Evolutionary conservation across 352 stramenopile genomes (phyloP).

Genomic region (Globisporangium emineosum): DNA sequence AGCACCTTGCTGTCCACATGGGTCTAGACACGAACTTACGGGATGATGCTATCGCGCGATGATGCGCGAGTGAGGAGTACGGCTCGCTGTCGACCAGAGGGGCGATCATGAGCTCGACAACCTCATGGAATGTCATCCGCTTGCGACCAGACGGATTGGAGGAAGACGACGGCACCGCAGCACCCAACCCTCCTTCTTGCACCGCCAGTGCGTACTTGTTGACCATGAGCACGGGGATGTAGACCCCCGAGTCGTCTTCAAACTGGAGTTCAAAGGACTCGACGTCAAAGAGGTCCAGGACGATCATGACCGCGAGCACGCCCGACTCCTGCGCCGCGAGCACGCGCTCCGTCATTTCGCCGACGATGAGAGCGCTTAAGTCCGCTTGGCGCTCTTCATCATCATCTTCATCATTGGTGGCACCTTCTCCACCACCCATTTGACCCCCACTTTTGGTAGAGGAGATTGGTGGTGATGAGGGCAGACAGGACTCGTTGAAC

Average conservation of each 20-base stretch:
- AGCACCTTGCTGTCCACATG: slow-evolving; percentile 42
- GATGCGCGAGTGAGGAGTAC: background rate
- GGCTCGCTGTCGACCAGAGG: background rate
- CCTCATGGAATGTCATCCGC: slow-evolving; percentile 23
- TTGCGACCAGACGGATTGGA: slow-evolving; percentile 18
- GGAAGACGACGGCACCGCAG: slow-evolving; percentile 2
- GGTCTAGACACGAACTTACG: slow-evolving; percentile 18
- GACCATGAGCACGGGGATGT: slow-evolving; percentile 71
- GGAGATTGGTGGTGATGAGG: background rate
- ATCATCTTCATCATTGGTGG: background rate
- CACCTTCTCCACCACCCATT: background rate
- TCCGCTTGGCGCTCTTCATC: background rate
- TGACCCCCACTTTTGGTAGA: background rate
- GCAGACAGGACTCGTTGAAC: slow-evolving; percentile 31
- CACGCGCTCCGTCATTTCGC: slow-evolving; percentile 44
- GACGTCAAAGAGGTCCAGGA: slow-evolving; percentile 57
- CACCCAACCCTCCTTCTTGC: background rate
- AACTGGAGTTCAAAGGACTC: slow-evolving; percentile 59
- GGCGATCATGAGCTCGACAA: slow-evolving; percentile 24
- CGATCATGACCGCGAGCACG: slow-evolving; percentile 50
- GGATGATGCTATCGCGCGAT: background rate
- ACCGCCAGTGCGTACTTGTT: slow-evolving; percentile 19
- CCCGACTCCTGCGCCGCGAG: slow-evolving; percentile 60
- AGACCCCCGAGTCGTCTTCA: slow-evolving; percentile 45
- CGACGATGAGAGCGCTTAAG: slow-evolving; percentile 37